These are phyloP conservation scores for Phytomonas sp. DNA, from an alignment of 208 protist species.

Conservation along the genomic window DNA sequence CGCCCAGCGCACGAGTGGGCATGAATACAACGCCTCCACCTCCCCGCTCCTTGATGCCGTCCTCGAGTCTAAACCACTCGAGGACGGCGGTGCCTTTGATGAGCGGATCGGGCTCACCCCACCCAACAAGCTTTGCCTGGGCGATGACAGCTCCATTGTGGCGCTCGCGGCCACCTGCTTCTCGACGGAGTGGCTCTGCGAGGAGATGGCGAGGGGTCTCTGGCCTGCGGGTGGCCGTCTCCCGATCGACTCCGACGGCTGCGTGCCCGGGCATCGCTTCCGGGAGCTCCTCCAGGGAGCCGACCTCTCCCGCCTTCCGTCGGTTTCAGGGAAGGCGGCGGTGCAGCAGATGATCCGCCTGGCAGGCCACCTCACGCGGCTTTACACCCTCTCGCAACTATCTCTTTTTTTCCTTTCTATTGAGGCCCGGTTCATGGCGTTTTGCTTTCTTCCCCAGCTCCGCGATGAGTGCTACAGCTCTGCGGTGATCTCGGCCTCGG, in stretches of 20 bases:
- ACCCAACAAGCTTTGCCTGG: conserved; percentile 43
- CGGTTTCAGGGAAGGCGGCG: conserved; percentile 12
- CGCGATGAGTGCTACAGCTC: conserved; percentile 79
- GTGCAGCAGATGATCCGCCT: conserved; percentile 29
- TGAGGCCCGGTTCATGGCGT: conserved; percentile 69
- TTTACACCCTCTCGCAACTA: conserved; percentile 70
- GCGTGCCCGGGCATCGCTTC: conserved; percentile 46
- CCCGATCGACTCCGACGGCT: conserved; percentile 31
- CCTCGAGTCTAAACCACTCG: conserved; percentile 13
- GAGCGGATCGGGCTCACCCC: conserved; percentile 33
- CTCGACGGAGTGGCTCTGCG: conserved; percentile 79
- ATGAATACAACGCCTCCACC: conserved; percentile 41
- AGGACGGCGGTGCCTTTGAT: conserved; percentile 17
- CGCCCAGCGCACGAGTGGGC: conserved; percentile 62
- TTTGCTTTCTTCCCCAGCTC: conserved; percentile 80
- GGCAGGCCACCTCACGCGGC: conserved; percentile 38
- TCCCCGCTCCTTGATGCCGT: conserved; percentile 22
- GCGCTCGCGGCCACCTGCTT: conserved; percentile 61
- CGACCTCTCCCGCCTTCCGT: conserved; percentile 10
- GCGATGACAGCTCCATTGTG: conserved; percentile 54
- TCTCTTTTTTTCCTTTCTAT: conserved; percentile 76
- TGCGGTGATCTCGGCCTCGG: conserved; percentile 42
- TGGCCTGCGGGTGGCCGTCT: conserved; percentile 18
- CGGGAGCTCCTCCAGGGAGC: conserved; percentile 24
- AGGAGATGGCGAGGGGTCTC: conserved; percentile 29